Percentiles rank a stretch among this genome's conserved stretches.
Evolutionary conservation across 805 yeast species (phyloP).

Genomic region (Wickerhamiella kurtzmanii): DNA sequence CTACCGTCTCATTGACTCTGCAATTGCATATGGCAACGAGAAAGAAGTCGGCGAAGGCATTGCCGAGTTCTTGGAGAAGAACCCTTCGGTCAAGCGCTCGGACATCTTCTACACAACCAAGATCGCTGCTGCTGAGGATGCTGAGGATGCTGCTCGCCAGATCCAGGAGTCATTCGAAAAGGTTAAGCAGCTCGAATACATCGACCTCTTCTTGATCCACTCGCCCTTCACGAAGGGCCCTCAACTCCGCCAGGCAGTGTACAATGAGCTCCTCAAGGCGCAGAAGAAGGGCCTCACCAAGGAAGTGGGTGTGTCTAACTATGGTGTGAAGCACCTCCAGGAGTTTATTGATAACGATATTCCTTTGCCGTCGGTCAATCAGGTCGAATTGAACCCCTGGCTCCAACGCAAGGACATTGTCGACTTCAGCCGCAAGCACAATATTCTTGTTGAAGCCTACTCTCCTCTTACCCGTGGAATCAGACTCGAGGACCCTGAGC

Average conservation of each 20-base stretch:
- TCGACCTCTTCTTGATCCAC: conserved; percentile 58
- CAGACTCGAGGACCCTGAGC: conserved; percentile 30
- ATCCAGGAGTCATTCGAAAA: conserved; percentile 40
- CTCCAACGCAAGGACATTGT: conserved; percentile 52
- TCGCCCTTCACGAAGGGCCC: conserved; percentile 26
- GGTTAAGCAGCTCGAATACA: conserved; percentile 46
- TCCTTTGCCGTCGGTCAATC: conserved; percentile 53
- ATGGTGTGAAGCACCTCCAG: conserved; percentile 41
- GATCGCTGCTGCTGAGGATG: conserved; percentile 55
- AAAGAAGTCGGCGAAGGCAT: conserved; percentile 48
- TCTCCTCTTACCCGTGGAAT: conserved; percentile 65
- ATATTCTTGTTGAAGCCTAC: conserved; percentile 57
- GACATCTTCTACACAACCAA: conserved; percentile 48
- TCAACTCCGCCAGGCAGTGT: conserved; percentile 33
- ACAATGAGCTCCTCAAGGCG: conserved; percentile 44
- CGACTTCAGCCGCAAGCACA: conserved; percentile 41
- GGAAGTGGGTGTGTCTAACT: conserved; percentile 53
- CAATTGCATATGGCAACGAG: conserved; percentile 56
- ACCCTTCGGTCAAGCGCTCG: conserved; percentile 37
- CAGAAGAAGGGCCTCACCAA: conserved; percentile 38
- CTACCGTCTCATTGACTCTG: conserved; percentile 63
- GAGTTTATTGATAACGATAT: conserved; percentile 33
- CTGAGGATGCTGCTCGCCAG: conserved; percentile 40
- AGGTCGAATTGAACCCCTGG: conserved; percentile 80
- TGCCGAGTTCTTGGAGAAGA: conserved; percentile 37